Evolutionary conservation across 768 basidiomycete genomes (phyloP).

Genomic region (Kwoniella shandongensis): DNA sequence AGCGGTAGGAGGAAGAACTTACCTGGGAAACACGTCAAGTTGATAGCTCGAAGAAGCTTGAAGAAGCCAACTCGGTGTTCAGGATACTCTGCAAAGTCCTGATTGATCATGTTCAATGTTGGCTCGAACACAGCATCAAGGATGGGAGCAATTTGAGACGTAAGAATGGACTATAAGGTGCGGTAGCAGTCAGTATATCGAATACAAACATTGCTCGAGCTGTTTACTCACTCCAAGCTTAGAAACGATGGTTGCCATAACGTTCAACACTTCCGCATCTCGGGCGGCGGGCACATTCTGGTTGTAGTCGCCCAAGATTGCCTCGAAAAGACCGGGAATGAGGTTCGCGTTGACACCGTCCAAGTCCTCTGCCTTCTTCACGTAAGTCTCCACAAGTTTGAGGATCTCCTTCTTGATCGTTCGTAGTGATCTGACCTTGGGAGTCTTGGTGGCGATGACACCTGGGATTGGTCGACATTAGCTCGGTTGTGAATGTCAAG

Average conservation of each 20-base stretch:
- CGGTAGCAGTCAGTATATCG: neutral
- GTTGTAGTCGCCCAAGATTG: slow-evolving; percentile 95
- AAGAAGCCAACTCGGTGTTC: slow-evolving; percentile 98
- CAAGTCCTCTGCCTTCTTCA: slow-evolving; percentile 94
- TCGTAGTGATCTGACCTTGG: slow-evolving; percentile 87
- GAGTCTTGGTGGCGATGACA: slow-evolving; percentile 89
- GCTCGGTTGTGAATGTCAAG: too few relatives aligned
- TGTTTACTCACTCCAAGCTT: slow-evolving; percentile 73
- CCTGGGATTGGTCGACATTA: too few relatives aligned
- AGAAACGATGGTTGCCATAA: slow-evolving; percentile 90
- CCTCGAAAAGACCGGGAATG: slow-evolving; percentile 92
- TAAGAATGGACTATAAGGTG: slow-evolving; percentile 67
- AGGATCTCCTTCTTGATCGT: slow-evolving; percentile 99
- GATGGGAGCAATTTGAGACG: slow-evolving; percentile 89
- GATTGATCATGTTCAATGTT: slow-evolving; percentile 97
- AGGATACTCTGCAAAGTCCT: slow-evolving; percentile 98
- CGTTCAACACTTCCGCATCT: slow-evolving; percentile 94
- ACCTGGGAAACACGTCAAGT: slow-evolving; percentile 94
- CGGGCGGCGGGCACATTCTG: slow-evolving; percentile 88
- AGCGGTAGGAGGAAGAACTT: slow-evolving; percentile 30
- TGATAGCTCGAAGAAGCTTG: slow-evolving; percentile 88
- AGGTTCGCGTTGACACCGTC: slow-evolving; percentile 88
- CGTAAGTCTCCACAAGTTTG: slow-evolving; percentile 95
- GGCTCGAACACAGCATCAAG: slow-evolving; percentile 97
- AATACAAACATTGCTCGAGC: neutral